These are phyloP conservation scores for Ceratobasidium sp. DNA, from an alignment of 1,284 basidiomycete species.

Conservation along the genomic window DNA sequence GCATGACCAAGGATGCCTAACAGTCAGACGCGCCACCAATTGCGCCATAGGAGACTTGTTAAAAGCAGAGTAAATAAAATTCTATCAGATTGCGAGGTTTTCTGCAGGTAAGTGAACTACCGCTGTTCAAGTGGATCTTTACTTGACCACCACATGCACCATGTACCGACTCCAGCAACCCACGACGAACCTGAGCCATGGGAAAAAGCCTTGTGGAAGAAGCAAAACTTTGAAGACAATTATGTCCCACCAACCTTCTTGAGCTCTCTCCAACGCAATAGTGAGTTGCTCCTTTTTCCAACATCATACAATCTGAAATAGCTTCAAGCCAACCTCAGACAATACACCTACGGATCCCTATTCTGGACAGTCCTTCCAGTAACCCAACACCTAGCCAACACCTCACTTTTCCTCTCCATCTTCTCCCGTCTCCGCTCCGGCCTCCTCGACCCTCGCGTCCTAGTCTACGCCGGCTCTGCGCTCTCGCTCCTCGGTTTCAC, in stretches of 20 bases:
- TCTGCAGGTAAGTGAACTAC: not conserved
- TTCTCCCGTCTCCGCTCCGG: constrained; percentile 81
- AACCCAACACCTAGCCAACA: constrained; percentile 86
- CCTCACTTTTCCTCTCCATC: constrained; percentile 85
- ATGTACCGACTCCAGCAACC: not conserved
- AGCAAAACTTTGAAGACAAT: constrained; percentile 85
- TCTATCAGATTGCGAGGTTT: too few relatives aligned
- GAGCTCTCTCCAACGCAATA: constrained; percentile 80
- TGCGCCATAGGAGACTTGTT: constrained; percentile 34
- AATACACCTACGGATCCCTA: constrained; percentile 81
- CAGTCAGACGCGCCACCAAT: constrained; percentile 43
- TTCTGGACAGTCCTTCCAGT: constrained; percentile 82
- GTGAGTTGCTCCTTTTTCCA: constrained; percentile 64
- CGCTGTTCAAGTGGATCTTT: not conserved
- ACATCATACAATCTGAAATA: constrained; percentile 50
- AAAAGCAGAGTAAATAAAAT: too few relatives aligned
- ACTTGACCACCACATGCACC: constrained; percentile 37
- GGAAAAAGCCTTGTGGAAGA: constrained; percentile 90
- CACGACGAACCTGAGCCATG: constrained; percentile 61
- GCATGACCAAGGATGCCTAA: too few relatives aligned
- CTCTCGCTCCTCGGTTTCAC: constrained; percentile 74
- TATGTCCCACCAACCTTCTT: constrained; percentile 86
- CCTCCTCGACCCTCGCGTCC: constrained; percentile 74
- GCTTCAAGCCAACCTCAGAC: constrained; percentile 76
- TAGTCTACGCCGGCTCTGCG: constrained; percentile 76